phyloP scores from a whole-genome alignment of 306 rosid genomes.

The Morella rubra region DNA sequence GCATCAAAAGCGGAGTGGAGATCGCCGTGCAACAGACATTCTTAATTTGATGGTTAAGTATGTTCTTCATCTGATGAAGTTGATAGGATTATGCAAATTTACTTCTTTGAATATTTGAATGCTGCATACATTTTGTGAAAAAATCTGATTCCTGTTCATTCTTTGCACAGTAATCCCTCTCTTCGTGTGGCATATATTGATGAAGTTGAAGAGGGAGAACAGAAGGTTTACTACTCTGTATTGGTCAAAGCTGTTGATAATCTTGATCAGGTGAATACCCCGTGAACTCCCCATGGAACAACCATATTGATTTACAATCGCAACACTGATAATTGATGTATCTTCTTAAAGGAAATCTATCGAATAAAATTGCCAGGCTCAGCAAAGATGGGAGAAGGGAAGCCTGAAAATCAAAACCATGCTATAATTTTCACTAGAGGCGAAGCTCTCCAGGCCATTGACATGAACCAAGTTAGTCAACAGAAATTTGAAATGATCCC shows the following conservation, averaged over 20 bases:
- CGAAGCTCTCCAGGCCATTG: constrained; percentile 96
- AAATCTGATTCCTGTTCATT: constrained; percentile 31
- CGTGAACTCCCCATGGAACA: constrained; percentile 21
- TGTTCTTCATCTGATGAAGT: constrained; percentile 44
- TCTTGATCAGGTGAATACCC: constrained; percentile 76
- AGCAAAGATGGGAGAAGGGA: constrained; percentile 94
- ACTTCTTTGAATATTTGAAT: constrained; percentile 22
- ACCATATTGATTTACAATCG: constrained; percentile 11
- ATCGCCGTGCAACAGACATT: constrained; percentile 94
- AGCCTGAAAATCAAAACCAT: constrained; percentile 99
- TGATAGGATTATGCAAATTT: constrained; percentile 23
- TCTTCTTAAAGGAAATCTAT: constrained; percentile 74
- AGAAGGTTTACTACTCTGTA: constrained; percentile 93
- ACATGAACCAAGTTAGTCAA: constrained; percentile 87
- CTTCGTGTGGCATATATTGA: constrained; percentile 98
- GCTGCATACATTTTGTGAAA: constrained; percentile 26
- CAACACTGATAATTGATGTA: constrained; percentile 33
- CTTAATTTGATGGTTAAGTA: constrained; percentile 98
- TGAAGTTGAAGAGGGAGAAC: constrained; percentile 95
- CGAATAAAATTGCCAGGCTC: constrained; percentile 88
- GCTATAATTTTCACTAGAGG: constrained; percentile 92
- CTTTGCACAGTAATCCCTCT: constrained; percentile 66
- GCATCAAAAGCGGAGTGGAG: constrained; percentile 92
- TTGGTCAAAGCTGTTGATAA: constrained; percentile 85
- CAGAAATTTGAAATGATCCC: constrained; percentile 22